Percentiles rank a stretch among this genome's conserved stretches.
These are phyloP conservation scores for Russula sp. DNA, from an alignment of 768 basidiomycete genomes.

Conservation along the genomic window DNA sequence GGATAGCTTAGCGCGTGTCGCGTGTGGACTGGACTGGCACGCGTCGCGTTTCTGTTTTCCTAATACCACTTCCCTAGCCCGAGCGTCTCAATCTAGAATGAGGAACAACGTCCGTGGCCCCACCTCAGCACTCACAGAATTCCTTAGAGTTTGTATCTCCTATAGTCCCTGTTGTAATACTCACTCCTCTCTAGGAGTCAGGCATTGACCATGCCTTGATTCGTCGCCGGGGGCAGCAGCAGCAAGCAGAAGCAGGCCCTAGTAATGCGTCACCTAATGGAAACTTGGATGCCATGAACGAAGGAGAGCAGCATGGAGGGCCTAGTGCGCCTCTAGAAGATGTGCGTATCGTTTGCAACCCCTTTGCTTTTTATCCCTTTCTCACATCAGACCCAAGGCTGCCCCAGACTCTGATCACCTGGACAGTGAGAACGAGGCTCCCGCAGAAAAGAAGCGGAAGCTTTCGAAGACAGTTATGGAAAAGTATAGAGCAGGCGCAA, in stretches of 20 bases:
- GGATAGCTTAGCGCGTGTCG: not conserved
- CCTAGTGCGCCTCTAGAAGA: constrained; percentile 13
- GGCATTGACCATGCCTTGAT: constrained; percentile 45
- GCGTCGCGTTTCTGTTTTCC: not conserved
- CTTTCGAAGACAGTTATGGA: constrained; percentile 25
- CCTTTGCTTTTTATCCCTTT: not conserved
- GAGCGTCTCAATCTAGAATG: not conserved
- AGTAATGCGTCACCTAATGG: constrained; percentile 30
- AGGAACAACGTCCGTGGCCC: constrained; percentile 70
- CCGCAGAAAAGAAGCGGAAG: constrained; percentile 22
- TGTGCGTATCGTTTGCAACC: not conserved
- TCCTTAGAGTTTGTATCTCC: constrained; percentile 50
- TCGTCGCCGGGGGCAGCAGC: constrained; percentile 33
- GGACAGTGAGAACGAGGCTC: constrained; percentile 12
- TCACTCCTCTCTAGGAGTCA: constrained; percentile 36
- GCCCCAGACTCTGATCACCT: constrained; percentile 23
- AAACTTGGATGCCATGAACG: constrained; percentile 18
- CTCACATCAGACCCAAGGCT: constrained; percentile 3
- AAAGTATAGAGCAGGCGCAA: constrained; percentile 30
- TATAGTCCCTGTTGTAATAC: not conserved
- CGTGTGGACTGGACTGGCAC: not conserved
- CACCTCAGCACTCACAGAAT: constrained; percentile 78
- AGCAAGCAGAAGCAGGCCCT: constrained; percentile 42
- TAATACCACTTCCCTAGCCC: no score
- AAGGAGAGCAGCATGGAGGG: constrained; percentile 24